Base-by-base conservation (phyloP, 495 filamentous ascomycete species). In the Penicillium chermesinum region DNA sequence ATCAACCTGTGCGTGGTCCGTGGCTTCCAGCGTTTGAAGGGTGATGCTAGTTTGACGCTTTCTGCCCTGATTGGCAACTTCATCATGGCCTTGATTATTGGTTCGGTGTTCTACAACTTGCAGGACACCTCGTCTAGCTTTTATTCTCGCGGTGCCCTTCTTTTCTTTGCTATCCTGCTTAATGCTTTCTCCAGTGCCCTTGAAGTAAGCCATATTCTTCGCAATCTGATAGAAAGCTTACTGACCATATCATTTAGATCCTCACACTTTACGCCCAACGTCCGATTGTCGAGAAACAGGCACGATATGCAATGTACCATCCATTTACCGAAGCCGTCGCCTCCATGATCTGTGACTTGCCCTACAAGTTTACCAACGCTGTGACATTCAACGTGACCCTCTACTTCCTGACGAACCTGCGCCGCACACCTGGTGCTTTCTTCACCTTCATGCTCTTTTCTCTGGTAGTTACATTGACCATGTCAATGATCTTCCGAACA, bases 131-230 rank as follows among this genome's bases (percentile, higher is more conserved):
- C 88, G 5, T 57, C 63, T 16, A 88, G 81, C 64, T 94, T 96
- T 71, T 97, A 83, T 69, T 79, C 81, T 54, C 80, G 88, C 44
- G 89, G 87, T 40, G 87, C 87, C 50, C 72, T 96, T 25, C 75
- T 97, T 30, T 97, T 96, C 81, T 96, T 97, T 59, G 88, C 89
- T 49, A 84, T 94, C 51, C 74, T 97, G 37, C 64, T 95, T 66
- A 95, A 95, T 61, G 90, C 91, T 18, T 95, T 96, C 58, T 77
- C 84, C 49, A 87, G 82, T 67, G 83, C 83, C 48, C 74, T 95
- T 7, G 90, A 95, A 70, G 81, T 84, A 63, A 40, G 61, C 50
- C 41, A 15, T 20, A 9, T 35, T 48, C 34, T 13, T 10, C 9
- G 14, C 5, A 33, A 6, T 15, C 13, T 9, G 13, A 10, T 8